phyloP scores from a whole-genome alignment of 2,329 filamentous ascomycete species.

The Fusarium concolor region DNA sequence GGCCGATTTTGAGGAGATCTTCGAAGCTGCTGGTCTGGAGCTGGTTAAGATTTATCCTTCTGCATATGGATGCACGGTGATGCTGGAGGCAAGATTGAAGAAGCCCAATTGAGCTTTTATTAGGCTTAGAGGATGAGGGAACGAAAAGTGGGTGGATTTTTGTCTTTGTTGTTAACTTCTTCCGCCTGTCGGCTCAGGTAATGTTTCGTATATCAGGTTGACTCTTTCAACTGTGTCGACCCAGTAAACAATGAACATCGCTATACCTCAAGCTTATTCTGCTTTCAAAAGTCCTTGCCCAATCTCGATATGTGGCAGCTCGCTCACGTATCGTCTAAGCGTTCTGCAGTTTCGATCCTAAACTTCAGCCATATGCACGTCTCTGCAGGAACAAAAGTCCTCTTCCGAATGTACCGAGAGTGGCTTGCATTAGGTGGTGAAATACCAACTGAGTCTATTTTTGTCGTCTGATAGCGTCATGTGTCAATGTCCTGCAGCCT shows the following conservation, averaged over 20 bases:
- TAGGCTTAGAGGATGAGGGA: neutral
- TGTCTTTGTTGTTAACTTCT: neutral
- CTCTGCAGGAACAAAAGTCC: neutral
- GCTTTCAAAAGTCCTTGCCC: neutral
- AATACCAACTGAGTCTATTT: neutral
- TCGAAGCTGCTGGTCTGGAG: constrained; percentile 49
- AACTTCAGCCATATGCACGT: neutral
- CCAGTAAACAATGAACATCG: neutral
- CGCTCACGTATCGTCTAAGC: neutral
- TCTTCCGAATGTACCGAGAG: neutral
- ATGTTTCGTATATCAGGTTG: neutral
- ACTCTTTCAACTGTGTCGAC: neutral
- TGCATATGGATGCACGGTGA: constrained; percentile 47
- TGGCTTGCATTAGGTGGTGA: neutral
- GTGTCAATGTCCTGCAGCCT: constrained; percentile 3
- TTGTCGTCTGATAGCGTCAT: constrained; percentile 1
- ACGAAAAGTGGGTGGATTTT: neutral
- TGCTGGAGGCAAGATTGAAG: constrained; percentile 49
- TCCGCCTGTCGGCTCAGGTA: neutral
- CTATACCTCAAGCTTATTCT: neutral
- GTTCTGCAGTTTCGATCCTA: neutral
- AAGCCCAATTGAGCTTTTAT: neutral
- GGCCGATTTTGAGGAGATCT: constrained; percentile 47
- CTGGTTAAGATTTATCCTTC: constrained; percentile 50
- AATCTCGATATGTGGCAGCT: neutral